Evolutionary conservation across 257 asterid genomes (phyloP).

Genomic region (Solanum habrochaites): DNA sequence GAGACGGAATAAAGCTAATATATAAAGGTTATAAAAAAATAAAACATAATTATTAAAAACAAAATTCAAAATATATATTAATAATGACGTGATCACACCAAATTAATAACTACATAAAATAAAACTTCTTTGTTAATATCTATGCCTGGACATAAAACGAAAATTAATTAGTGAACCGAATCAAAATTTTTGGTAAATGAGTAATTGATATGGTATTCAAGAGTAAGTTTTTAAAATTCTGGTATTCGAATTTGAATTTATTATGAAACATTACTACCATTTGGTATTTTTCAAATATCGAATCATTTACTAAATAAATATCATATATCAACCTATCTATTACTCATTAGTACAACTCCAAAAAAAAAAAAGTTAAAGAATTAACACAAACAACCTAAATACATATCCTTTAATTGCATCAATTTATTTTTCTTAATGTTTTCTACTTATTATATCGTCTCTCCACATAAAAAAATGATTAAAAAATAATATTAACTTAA

Average conservation of each 20-base stretch:
- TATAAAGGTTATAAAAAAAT: background rate
- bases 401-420: background rate
- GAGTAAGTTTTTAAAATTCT: too few relatives aligned
- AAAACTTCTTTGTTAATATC: too few relatives aligned
- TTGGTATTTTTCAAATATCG: rapidly evolving
- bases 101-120: background rate
- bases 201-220: too few relatives aligned
- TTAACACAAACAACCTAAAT: too few relatives aligned
- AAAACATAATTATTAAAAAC: background rate
- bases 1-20: too few relatives aligned
- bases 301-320: too few relatives aligned
- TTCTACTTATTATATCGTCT: too few relatives aligned
- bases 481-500: background rate
- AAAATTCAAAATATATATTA: too few relatives aligned
- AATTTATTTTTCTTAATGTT: too few relatives aligned
- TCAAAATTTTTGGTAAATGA: too few relatives aligned
- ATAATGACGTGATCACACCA: background rate
- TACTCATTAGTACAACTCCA: background rate
- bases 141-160: background rate
- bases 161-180: too few relatives aligned
- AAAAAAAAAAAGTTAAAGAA: background rate
- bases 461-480: background rate
- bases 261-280: background rate
- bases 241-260: too few relatives aligned
- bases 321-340: background rate